A percentile compares a stretch with the other conserved stretches of the same genome.
phyloP scores from a whole-genome alignment of 129 eudicot genomes.

The Calendula officinalis region DNA sequence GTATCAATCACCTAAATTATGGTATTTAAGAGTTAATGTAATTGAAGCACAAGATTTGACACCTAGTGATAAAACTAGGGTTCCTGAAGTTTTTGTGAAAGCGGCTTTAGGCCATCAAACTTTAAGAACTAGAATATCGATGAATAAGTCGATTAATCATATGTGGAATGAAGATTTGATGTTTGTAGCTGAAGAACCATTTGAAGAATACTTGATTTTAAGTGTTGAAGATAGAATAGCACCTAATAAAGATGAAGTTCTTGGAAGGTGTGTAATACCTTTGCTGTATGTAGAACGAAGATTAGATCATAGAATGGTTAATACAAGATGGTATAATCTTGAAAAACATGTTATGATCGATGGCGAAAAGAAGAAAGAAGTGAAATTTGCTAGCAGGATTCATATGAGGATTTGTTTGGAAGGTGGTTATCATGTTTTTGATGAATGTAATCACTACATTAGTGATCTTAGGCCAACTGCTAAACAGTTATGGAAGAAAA shows the following conservation, averaged over 20 bases:
- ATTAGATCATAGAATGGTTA: slow-evolving; percentile 32
- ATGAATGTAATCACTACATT: slow-evolving; percentile 35
- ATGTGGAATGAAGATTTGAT: slow-evolving; percentile 48
- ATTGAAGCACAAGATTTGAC: slow-evolving; percentile 44
- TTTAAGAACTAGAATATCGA: slow-evolving; percentile 30
- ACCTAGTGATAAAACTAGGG: slow-evolving; percentile 35
- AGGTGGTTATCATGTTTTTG: slow-evolving; percentile 59
- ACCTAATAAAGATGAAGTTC: slow-evolving; percentile 33
- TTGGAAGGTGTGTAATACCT: slow-evolving; percentile 41
- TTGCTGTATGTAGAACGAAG: slow-evolving; percentile 46
- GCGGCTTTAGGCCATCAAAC: slow-evolving; percentile 39
- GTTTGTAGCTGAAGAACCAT: slow-evolving; percentile 53
- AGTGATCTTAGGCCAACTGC: slow-evolving; percentile 47
- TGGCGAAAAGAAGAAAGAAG: slow-evolving; percentile 34
- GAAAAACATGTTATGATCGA: slow-evolving; percentile 33
- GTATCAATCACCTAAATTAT: slow-evolving; percentile 43
- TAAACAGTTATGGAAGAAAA: slow-evolving; percentile 40
- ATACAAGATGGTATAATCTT: slow-evolving; percentile 43
- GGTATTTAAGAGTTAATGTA: slow-evolving; percentile 53
- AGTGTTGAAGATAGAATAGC: slow-evolving; percentile 51
- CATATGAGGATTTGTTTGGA: slow-evolving; percentile 45
- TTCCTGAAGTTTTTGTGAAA: slow-evolving; percentile 44
- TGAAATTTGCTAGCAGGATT: slow-evolving; percentile 37
- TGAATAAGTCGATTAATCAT: slow-evolving; percentile 34
- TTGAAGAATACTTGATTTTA: slow-evolving; percentile 42